Base-by-base conservation (phyloP, 352 stramenopile genomes). In the Phytophthora fragariae region DNA sequence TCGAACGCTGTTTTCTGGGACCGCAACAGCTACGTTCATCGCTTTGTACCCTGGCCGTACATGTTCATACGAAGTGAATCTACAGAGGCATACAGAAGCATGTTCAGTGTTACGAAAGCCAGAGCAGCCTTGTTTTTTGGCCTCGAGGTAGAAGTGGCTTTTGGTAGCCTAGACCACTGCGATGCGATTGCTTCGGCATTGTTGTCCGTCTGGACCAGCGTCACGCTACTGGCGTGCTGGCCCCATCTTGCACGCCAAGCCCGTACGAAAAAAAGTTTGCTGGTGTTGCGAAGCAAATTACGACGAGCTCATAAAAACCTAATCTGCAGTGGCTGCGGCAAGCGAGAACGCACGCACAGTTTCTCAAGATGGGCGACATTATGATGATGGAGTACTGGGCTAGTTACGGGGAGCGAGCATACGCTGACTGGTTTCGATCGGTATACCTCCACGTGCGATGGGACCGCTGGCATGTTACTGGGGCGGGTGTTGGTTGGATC, bases 391-490 rank as follows among this genome's bases (percentile, higher is more conserved):
- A 50, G 4, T 33, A 60, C 54, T 60, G 54, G 54, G 7, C 15
- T 15, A 14, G 10, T 17, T 33, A 27, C 14, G 54, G 54, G 8
- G 54, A 71, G 19, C n/a, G 46, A 3, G 54, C 50, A 19, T 71
- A 55, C 24, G 53, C 44, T 17, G 39, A 65, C 46, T 71, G 41
- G 56, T 71, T 71, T 19, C 19, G 47, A 24, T 54, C 29, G 8
- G 47, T 65, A 2, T 71, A 65, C 14, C 55, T 65, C 2, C 5
- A 8, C n/a, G 9, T 5, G 8, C 10, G 55, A 8, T 60, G 64
- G 64, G 37, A 63, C 7, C 55, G 29, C 1, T 71, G 55, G 57
- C 54, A 59, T 54, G 27, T 65, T 6, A 65, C 33, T 53, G 55
- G 27, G 5, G 15, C 55, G 10, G 55, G 55, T 19, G 41, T 67